Evolutionary conservation across 1,284 basidiomycete genomes (phyloP).

Genomic region (Athelia sp.): DNA sequence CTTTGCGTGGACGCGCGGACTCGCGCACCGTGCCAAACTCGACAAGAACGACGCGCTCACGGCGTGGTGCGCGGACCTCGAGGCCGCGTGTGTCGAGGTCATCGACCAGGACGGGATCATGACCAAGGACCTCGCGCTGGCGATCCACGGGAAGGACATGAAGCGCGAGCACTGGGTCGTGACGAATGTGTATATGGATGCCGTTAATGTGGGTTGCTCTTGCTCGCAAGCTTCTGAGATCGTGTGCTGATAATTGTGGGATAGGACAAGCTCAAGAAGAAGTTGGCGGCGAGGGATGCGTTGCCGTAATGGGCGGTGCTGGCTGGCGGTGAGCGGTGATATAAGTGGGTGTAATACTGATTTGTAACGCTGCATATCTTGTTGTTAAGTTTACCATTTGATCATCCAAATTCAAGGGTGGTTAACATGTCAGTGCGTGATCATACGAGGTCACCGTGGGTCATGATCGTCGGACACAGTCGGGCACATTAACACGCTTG

Average conservation of each 20-base stretch:
- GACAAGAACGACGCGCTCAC: constrained; percentile 79
- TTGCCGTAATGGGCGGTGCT: neutral
- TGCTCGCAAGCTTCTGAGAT: neutral
- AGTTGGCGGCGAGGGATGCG: constrained; percentile 5
- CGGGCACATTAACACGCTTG: no score
- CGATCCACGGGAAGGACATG: constrained; percentile 92
- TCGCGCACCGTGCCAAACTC: constrained; percentile 90
- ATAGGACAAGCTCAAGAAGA: constrained; percentile 12
- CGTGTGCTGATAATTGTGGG: neutral
- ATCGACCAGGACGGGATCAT: constrained; percentile 90
- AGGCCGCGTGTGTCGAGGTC: constrained; percentile 86
- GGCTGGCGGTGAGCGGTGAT: neutral
- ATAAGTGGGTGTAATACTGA: neutral
- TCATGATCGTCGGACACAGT: no score
- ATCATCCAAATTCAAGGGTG: no score
- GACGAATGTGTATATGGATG: constrained; percentile 88
- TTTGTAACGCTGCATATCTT: neutral
- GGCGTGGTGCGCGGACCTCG: constrained; percentile 78
- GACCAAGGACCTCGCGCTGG: constrained; percentile 96
- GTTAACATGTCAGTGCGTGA: no score
- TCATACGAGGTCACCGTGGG: no score
- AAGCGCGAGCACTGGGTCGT: constrained; percentile 91
- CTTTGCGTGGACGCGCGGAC: constrained; percentile 97
- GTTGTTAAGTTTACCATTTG: constrained; percentile 11
- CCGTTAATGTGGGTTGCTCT: constrained; percentile 62